Conservation (phyloP, 768 basidiomycete genomes). For the Tulasnella sp. region DNA sequence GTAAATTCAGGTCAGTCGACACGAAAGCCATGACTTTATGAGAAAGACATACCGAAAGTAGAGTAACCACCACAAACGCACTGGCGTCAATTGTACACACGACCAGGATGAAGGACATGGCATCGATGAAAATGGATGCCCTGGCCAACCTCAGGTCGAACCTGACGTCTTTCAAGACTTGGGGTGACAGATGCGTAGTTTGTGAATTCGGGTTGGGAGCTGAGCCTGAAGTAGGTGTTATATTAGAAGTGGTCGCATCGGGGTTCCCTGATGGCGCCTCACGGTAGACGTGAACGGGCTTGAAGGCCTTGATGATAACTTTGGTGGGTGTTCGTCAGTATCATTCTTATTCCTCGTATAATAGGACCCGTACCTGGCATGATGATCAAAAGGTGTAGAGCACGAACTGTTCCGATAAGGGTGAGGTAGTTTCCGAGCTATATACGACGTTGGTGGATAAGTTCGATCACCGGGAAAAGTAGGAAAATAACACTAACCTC, state of each 20-base stretch:
- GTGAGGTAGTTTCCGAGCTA: conserved; percentile 16
- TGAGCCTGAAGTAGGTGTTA: neutral
- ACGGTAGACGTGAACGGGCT: conserved; percentile 13
- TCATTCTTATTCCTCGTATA: neutral
- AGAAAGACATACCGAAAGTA: neutral
- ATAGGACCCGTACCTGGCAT: conserved; percentile 10
- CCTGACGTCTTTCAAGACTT: neutral
- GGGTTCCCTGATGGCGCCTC: neutral
- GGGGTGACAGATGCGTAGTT: neutral
- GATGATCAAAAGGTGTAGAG: conserved; percentile 6
- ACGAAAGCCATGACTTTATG: neutral
- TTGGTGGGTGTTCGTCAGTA: neutral
- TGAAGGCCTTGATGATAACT: conserved; percentile 15
- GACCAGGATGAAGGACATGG: neutral
- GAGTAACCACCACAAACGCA: neutral
- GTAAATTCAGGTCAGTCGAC: neutral
- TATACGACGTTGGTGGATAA: neutral
- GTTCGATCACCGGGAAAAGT: neutral
- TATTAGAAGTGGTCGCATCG: neutral
- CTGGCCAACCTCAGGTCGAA: conserved; percentile 16
- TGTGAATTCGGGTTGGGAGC: neutral
- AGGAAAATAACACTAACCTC: conserved; percentile 8
- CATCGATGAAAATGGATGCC: conserved; percentile 6
- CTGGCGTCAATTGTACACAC: neutral
- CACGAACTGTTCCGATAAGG: conserved; percentile 6